Conservation (phyloP, 2,329 filamentous ascomycete species). For the Fusarium vanettenii region DNA sequence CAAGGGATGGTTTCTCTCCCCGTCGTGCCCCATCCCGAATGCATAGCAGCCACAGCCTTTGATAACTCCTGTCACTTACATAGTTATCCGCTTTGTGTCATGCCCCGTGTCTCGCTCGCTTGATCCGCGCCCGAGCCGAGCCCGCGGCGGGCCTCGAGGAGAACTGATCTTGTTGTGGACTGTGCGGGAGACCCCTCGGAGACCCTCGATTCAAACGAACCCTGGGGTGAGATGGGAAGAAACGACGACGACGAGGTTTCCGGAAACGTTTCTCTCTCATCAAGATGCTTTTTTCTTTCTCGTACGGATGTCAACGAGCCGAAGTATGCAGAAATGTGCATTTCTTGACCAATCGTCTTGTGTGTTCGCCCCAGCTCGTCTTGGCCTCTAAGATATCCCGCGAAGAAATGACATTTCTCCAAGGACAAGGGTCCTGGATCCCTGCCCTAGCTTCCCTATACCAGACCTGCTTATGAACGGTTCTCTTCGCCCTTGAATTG, state of each 20-base stretch:
- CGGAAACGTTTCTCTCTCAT: slow-evolving; percentile 16
- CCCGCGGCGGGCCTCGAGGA: slow-evolving; percentile 16
- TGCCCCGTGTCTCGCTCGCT: slow-evolving; percentile 33
- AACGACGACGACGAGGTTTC: neutral
- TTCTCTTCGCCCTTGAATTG: slow-evolving; percentile 10
- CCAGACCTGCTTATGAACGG: neutral
- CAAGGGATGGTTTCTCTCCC: slow-evolving; percentile 11
- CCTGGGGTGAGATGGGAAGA: neutral
- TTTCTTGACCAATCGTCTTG: slow-evolving; percentile 11
- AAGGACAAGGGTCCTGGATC: slow-evolving; percentile 22
- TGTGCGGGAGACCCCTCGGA: neutral
- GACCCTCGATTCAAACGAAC: neutral
- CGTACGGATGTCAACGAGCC: neutral
- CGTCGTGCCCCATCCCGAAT: slow-evolving; percentile 14
- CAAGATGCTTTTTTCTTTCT: slow-evolving; percentile 12
- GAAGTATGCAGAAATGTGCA: slow-evolving; percentile 10
- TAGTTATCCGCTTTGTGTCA: slow-evolving; percentile 23
- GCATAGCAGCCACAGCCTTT: slow-evolving; percentile 24
- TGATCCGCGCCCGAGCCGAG: slow-evolving; percentile 32
- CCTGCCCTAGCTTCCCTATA: slow-evolving; percentile 20
- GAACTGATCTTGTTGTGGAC: slow-evolving; percentile 3
- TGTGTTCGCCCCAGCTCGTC: slow-evolving; percentile 15
- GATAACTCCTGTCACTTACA: slow-evolving; percentile 21
- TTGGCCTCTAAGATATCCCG: slow-evolving; percentile 13
- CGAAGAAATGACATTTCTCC: slow-evolving; percentile 22